A percentile compares a stretch with the other conserved stretches of the same genome.
Conservation (phyloP, 1,284 basidiomycete genomes). For the Heterobasidion parviporum region DNA sequence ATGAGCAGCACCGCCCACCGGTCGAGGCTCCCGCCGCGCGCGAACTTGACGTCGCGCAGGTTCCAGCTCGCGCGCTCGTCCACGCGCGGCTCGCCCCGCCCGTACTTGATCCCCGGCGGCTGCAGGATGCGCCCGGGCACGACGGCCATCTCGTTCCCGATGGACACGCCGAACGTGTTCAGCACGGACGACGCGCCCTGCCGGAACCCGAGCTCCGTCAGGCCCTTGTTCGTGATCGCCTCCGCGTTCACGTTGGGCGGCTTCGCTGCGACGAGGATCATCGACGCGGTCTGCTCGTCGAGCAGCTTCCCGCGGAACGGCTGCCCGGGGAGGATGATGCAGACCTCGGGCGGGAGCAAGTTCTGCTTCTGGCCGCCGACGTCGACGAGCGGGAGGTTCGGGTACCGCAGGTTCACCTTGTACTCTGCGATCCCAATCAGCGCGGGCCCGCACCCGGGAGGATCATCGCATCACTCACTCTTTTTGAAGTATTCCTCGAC, state of each 20-base stretch:
- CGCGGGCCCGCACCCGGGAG: neutral
- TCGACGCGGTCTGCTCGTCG: constrained; percentile 56
- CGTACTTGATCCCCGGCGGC: constrained; percentile 52
- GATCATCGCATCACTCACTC: constrained; percentile 32
- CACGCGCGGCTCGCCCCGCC: constrained; percentile 32
- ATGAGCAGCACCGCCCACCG: constrained; percentile 63
- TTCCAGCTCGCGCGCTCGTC: constrained; percentile 69
- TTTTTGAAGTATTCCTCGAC: constrained; percentile 56
- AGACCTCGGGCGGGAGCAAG: constrained; percentile 60
- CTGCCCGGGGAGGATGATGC: constrained; percentile 62
- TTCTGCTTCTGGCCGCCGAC: constrained; percentile 45
- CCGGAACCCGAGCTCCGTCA: constrained; percentile 53
- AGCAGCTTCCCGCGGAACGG: constrained; percentile 63
- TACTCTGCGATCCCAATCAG: constrained; percentile 38
- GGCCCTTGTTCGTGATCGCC: constrained; percentile 48
- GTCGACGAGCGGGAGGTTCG: constrained; percentile 53
- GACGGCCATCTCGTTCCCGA: constrained; percentile 60
- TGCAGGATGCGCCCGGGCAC: constrained; percentile 64
- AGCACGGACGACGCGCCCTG: constrained; percentile 29
- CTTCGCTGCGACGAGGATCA: constrained; percentile 63
- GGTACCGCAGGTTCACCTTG: constrained; percentile 35
- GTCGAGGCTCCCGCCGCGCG: constrained; percentile 38
- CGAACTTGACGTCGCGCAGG: constrained; percentile 52
- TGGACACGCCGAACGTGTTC: constrained; percentile 48
- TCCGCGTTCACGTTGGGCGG: constrained; percentile 59